phyloP scores from a whole-genome alignment of 257 asterid genomes.

The Gentiana dahurica region DNA sequence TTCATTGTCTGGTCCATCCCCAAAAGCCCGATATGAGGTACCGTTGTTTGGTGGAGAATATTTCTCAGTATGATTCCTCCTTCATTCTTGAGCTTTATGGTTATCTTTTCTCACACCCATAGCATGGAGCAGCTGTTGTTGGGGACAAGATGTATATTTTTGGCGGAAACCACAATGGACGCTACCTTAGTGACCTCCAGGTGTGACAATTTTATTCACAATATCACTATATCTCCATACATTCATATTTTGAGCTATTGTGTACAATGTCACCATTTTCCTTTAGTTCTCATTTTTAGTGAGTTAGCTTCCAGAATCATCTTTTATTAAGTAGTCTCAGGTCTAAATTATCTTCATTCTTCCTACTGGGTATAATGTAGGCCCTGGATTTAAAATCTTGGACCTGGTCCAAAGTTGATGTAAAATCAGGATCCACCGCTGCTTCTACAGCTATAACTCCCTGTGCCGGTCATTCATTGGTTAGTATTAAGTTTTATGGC shows the following conservation, averaged over 20 bases:
- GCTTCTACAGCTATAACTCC: conserved; percentile 31
- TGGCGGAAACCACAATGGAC: conserved; percentile 97
- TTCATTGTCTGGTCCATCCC: conserved; percentile 59
- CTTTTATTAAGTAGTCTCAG: neutral
- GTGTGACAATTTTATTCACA: conserved; percentile 29
- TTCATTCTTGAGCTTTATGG: conserved; percentile 5
- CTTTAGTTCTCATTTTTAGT: neutral
- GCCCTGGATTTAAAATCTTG: conserved; percentile 73
- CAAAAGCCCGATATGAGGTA: conserved; percentile 85
- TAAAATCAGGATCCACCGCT: conserved; percentile 38
- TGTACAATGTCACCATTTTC: conserved; percentile 3
- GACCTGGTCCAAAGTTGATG: conserved; percentile 84
- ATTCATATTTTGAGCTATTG: conserved; percentile 10
- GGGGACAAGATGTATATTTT: conserved; percentile 86
- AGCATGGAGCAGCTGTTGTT: conserved; percentile 93
- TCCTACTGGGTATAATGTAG: conserved; percentile 29
- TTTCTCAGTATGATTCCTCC: conserved; percentile 3
- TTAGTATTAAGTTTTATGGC: conserved; percentile 25
- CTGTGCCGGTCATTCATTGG: conserved; percentile 92
- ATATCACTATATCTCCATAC: conserved; percentile 1
- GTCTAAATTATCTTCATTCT: conserved; percentile 7
- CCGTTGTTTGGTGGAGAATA: conserved; percentile 6
- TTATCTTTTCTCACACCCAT: conserved; percentile 18
- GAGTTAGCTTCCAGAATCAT: neutral
- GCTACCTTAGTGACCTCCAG: conserved; percentile 94